phyloP scores from a whole-genome alignment of 495 filamentous ascomycete species.

The Podospora pseudopauciseta region DNA sequence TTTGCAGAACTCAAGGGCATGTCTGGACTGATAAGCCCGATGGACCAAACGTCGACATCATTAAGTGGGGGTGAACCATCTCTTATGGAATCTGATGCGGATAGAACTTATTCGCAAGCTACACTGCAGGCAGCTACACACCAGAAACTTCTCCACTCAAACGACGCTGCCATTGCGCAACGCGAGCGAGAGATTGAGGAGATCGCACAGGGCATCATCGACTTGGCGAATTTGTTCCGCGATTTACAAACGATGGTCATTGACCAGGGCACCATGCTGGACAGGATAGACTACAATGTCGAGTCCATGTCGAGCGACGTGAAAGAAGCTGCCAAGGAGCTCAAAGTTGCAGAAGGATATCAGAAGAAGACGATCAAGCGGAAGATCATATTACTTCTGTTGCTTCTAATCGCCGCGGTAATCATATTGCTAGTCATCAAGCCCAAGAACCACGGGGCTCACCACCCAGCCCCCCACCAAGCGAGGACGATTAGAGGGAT shows the following conservation, averaged over 20 bases:
- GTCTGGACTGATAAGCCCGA: conserved; percentile 42
- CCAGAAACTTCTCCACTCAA: conserved; percentile 65
- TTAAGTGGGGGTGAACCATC: conserved; percentile 60
- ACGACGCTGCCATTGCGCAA: conserved; percentile 83
- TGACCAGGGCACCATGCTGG: conserved; percentile 95
- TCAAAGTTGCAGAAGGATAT: conserved; percentile 79
- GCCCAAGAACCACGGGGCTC: conserved; percentile 54
- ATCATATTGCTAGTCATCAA: conserved; percentile 85
- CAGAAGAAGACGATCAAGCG: conserved; percentile 85
- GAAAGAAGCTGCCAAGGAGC: conserved; percentile 86
- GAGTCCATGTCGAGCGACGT: conserved; percentile 88
- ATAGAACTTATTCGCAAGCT: conserved; percentile 86
- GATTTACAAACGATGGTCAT: conserved; percentile 96
- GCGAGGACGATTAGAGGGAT: not conserved
- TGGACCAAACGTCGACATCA: conserved; percentile 60
- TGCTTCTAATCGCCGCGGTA: conserved; percentile 77
- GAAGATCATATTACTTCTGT: conserved; percentile 82
- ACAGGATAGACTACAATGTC: conserved; percentile 97
- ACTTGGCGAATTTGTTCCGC: conserved; percentile 91
- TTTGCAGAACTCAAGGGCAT: conserved; percentile 77
- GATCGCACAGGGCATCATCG: conserved; percentile 96
- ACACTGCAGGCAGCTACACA: conserved; percentile 68
- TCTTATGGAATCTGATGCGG: conserved; percentile 82
- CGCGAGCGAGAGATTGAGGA: conserved; percentile 97
- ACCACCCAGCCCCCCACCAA: not conserved